These are phyloP conservation scores for Daucus carota DNA, from an alignment of 129 eudicot species.

Conservation along the genomic window DH1_v3.0 NC_030388.2:29928001-29928500, in stretches of 20 bases:
- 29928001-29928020: background rate
- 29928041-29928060: background rate
- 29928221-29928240: constrained; percentile 81
- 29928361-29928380: background rate
- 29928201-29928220: constrained; percentile 99
- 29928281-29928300: background rate
- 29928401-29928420: background rate
- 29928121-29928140: constrained; percentile 13
- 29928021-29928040: background rate
- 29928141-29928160: constrained; percentile 92
- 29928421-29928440: no score
- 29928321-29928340: background rate
- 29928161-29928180: constrained; percentile 99
- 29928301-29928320: background rate
- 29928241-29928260: background rate
- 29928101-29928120: background rate
- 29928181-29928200: constrained; percentile 92
- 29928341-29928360: background rate
- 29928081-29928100: background rate
- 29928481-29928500: no score
- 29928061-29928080: background rate
- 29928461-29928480: no score
- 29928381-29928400: background rate
- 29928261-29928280: no score
- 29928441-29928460: no score